These are phyloP conservation scores for Magnusiomyces sp. DNA, from an alignment of 1,139 yeast species.

Conservation along the genomic window DNA sequence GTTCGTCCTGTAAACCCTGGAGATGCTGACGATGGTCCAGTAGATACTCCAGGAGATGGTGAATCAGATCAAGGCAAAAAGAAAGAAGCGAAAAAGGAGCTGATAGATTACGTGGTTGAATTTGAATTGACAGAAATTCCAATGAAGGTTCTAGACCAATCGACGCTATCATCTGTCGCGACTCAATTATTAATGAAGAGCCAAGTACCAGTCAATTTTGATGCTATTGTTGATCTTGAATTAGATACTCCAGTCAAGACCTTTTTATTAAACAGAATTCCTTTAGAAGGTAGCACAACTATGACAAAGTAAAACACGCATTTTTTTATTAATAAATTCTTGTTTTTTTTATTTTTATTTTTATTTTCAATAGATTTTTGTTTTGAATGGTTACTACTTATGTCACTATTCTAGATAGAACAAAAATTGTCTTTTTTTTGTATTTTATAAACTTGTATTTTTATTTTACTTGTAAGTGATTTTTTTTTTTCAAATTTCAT, in stretches of 20 bases:
- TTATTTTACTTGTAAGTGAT: background rate
- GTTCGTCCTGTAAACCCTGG: slow-evolving; percentile 13
- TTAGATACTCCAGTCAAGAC: slow-evolving; percentile 37
- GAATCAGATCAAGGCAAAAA: slow-evolving; percentile 11
- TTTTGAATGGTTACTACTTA: no score
- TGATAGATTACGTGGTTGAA: slow-evolving; percentile 19
- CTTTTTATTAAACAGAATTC: slow-evolving; percentile 26
- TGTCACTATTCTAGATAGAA: background rate
- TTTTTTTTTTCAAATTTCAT: background rate
- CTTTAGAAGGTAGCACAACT: slow-evolving; percentile 22
- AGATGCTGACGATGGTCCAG: background rate
- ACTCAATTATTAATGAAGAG: slow-evolving; percentile 25
- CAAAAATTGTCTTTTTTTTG: background rate
- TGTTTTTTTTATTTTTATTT: background rate
- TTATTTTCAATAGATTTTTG: slow-evolving; percentile 5
- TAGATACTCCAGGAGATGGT: background rate
- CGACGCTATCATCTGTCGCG: slow-evolving; percentile 25
- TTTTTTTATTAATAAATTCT: background rate
- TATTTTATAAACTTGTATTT: background rate
- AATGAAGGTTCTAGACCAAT: slow-evolving; percentile 26
- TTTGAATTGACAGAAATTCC: slow-evolving; percentile 27
- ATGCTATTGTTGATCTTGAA: slow-evolving; percentile 31
- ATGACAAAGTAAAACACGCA: slow-evolving; percentile 8
- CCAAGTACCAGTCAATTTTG: slow-evolving; percentile 23
- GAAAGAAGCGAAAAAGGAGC: no score